A percentile compares a stretch with the other conserved stretches of the same genome.
Conservation (phyloP, 768 basidiomycete genomes). For the Sutorius australiensis region DNA sequence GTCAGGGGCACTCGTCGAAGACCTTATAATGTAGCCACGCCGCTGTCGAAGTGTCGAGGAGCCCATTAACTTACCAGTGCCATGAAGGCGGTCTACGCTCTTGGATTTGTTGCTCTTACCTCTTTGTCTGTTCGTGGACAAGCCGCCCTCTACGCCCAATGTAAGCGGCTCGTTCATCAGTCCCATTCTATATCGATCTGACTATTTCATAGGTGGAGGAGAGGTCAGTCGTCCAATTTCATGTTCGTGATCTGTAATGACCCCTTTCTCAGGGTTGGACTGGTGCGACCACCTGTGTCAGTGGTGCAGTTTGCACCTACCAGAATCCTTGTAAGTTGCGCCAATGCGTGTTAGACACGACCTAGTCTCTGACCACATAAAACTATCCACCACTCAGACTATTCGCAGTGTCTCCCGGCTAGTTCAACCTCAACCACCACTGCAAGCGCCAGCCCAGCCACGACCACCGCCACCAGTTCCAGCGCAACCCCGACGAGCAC, state of each 20-base stretch:
- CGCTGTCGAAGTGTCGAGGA: background rate
- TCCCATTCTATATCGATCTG: background rate
- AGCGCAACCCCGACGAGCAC: background rate
- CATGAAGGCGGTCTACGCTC: conserved; percentile 5
- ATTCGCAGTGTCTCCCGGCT: conserved; percentile 8
- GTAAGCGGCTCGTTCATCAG: background rate
- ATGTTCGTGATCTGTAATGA: background rate
- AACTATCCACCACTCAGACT: background rate
- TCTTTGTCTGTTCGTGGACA: conserved; percentile 6
- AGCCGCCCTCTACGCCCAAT: conserved; percentile 11
- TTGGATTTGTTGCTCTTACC: background rate
- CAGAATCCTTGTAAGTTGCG: conserved; percentile 3
- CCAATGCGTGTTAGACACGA: background rate
- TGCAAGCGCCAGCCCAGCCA: background rate
- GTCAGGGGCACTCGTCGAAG: background rate
- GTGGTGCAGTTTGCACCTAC: conserved; percentile 8
- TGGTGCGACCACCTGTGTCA: conserved; percentile 6
- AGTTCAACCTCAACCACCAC: background rate
- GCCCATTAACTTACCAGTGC: background rate
- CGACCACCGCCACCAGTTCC: background rate
- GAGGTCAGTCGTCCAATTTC: background rate
- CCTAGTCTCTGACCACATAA: background rate
- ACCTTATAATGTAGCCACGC: conserved; percentile 1
- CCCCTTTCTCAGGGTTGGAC: conserved; percentile 2
- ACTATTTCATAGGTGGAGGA: conserved; percentile 8